Percentiles rank a stretch among this genome's conserved stretches.
phyloP scores from a whole-genome alignment of 441 rosid species.

The Pelargonium fulgidum region DNA sequence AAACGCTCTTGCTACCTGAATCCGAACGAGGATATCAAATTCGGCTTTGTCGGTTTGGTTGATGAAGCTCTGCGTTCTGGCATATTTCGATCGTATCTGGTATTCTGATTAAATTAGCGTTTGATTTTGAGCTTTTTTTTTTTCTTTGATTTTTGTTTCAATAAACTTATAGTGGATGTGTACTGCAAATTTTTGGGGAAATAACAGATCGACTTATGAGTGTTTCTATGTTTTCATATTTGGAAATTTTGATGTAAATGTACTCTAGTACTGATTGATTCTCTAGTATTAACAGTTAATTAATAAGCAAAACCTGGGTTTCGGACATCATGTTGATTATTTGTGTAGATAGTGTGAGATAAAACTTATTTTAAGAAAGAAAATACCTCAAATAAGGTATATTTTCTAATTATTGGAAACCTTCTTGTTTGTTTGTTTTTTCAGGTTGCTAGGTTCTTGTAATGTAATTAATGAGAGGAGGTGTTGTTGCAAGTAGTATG shows the following conservation, averaged over 20 bases:
- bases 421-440: background rate
- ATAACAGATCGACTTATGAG: background rate
- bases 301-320: background rate
- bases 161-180: background rate
- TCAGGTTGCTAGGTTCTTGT: conserved; percentile 21
- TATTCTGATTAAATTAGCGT: background rate
- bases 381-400: background rate
- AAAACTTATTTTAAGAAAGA: too few relatives aligned
- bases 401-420: background rate
- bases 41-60: background rate
- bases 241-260: background rate
- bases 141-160: background rate
- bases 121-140: background rate
- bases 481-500: background rate
- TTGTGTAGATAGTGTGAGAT: background rate
- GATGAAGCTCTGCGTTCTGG: background rate
- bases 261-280: background rate
- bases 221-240: background rate
- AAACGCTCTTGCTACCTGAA: background rate
- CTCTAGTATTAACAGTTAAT: background rate
- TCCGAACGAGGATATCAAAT: background rate
- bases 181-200: background rate
- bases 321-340: background rate
- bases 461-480: conserved; percentile 11
- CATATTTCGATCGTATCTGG: too few relatives aligned